Base-by-base conservation (phyloP, 75 land plant genomes). In the Chamaecyparis obtusa region DNA sequence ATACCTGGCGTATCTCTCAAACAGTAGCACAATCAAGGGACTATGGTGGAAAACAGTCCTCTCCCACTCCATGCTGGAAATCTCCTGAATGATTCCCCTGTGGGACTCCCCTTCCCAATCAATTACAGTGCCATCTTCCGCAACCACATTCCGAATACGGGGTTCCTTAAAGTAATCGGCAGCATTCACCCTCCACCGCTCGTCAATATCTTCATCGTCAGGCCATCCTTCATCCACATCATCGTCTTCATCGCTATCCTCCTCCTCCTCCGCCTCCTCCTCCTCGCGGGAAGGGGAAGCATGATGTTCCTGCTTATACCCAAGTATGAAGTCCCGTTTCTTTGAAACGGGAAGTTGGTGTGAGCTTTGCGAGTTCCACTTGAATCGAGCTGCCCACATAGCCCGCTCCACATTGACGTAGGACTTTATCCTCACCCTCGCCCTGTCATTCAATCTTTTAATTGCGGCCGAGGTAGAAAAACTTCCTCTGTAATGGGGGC, bases 51-150 rank as follows among this genome's bases (percentile, higher is more conserved):
- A 95, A 13, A 95, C 96, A 46, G 90, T 92, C 87, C 88, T 90
- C 87, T 95, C 98, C 98, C 98, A 96, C 67, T 95, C 98, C 76
- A 91, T 81, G 81, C 93, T 85, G 79, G 91, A 91, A 49, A 96
- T 95, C 89, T 96, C 98, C 89, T 94, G 85, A 51, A 95, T 93
- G 89, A 88, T 93, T 32, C 88, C 85, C 27, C 90, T 93, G 44
- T 94, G 92, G 41, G 89, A 88, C 86, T 95, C 98, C 48, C 93
- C 95, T 89, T 96, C 96, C 98, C 98, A 96, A 67, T 96, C 94
- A 55, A 96, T 87, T 86, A 90, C 92, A 16, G 86, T 86, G 21
- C 95, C 96, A 83, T 94, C 95, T 37, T 90, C 95, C 0, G 91
- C 95, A 8, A 92, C 93, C 57, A 90, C 91, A 72, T 95, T 93